Conservation (phyloP, 495 filamentous ascomycete species). For the Aspergillus leporis region DNA sequence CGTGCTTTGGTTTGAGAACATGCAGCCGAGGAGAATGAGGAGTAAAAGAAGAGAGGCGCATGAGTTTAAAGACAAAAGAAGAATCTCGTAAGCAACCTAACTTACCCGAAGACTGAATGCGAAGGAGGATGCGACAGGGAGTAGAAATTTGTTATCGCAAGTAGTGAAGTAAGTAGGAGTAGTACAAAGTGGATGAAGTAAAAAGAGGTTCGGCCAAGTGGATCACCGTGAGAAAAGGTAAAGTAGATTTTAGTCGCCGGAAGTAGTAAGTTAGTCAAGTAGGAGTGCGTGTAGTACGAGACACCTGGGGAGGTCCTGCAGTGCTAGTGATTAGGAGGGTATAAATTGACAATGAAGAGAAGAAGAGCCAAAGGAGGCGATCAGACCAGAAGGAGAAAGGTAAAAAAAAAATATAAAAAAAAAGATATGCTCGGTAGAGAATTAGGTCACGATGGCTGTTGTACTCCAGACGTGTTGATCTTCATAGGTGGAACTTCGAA, state of each 20-base stretch:
- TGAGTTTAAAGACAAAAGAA: neutral
- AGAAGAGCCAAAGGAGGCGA: neutral
- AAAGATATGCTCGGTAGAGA: neutral
- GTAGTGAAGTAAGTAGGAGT: constrained; percentile 8
- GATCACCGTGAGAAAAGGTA: constrained; percentile 5
- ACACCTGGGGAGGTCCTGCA: neutral
- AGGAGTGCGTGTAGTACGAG: neutral
- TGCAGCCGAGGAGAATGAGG: neutral
- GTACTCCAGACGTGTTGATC: constrained; percentile 3
- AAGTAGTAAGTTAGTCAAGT: constrained; percentile 12
- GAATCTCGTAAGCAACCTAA: neutral
- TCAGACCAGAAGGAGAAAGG: neutral
- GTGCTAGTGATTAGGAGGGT: neutral
- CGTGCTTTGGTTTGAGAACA: neutral
- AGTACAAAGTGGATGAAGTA: constrained; percentile 20
- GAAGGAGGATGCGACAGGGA: neutral
- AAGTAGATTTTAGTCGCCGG: constrained; percentile 13
- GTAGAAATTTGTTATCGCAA: neutral
- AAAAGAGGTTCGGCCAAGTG: constrained; percentile 4
- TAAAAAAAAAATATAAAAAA: neutral
- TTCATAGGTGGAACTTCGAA: constrained; percentile 6
- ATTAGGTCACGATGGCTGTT: neutral
- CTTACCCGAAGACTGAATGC: constrained; percentile 6
- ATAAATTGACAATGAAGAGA: neutral
- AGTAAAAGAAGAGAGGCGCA: neutral